These are phyloP conservation scores for Coprinellus micaceus DNA, from an alignment of 768 basidiomycete genomes.

Conservation along the genomic window DNA sequence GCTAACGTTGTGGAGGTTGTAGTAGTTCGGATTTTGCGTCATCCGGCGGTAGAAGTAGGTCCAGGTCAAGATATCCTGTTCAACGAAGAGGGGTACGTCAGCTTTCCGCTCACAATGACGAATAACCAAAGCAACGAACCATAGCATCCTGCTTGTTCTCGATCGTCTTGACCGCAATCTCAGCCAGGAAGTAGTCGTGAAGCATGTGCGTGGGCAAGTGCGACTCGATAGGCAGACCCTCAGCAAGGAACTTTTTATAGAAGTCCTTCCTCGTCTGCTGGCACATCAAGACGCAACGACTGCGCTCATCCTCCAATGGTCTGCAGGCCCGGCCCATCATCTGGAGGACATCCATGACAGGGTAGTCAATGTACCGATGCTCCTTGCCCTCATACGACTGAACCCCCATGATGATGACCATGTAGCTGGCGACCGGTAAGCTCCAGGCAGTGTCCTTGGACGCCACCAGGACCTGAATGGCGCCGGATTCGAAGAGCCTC, in stretches of 20 bases:
- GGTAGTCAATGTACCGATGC: conserved; percentile 96
- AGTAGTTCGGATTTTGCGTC: conserved; percentile 96
- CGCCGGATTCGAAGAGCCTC: conserved; percentile 87
- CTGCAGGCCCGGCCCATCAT: conserved; percentile 99
- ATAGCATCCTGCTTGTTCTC: conserved; percentile 99
- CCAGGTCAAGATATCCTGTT: conserved; percentile 94
- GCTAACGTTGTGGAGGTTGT: conserved; percentile 91
- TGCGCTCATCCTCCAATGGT: conserved; percentile 81
- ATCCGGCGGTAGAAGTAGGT: conserved; percentile 97
- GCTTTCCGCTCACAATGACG: not conserved
- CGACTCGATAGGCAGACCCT: conserved; percentile 97
- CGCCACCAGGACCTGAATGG: conserved; percentile 90
- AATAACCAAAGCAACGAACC: conserved; percentile 39
- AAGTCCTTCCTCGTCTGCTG: conserved; percentile 98
- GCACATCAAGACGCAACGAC: conserved; percentile 94
- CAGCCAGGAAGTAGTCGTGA: conserved; percentile 97
- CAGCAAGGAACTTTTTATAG: conserved; percentile 96
- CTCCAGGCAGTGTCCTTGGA: conserved; percentile 98
- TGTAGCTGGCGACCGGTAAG: conserved; percentile 88
- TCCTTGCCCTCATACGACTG: conserved; percentile 96
- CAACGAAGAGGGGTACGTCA: not conserved
- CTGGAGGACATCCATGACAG: conserved; percentile 96
- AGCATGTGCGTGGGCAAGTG: conserved; percentile 86
- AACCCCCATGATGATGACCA: conserved; percentile 99
- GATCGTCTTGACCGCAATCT: conserved; percentile 97